Evolutionary conservation across 2,329 filamentous ascomycete species (phyloP).

Genomic region (Truncatella angustata): DNA sequence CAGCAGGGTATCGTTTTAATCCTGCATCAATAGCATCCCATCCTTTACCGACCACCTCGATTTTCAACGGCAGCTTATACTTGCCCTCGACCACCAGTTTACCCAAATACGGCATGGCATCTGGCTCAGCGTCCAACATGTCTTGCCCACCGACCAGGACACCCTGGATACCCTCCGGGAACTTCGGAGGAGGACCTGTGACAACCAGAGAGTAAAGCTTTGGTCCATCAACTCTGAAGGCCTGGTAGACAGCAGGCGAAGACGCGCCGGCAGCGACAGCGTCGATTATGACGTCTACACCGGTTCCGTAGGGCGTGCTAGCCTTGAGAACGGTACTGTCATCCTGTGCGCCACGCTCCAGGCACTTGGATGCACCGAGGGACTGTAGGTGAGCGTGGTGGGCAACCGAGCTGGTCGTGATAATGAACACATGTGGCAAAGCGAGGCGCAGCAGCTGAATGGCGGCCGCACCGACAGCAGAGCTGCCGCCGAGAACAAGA

Average conservation of each 20-base stretch:
- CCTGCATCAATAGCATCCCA: conserved; percentile 23
- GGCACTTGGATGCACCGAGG: conserved; percentile 18
- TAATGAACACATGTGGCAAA: conserved; percentile 24
- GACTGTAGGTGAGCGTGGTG: conserved; percentile 20
- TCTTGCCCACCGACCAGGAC: conserved; percentile 19
- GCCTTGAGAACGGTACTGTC: conserved; percentile 17
- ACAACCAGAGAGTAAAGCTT: conserved; percentile 28
- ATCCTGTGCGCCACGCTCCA: conserved; percentile 17
- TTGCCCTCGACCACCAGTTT: conserved; percentile 21
- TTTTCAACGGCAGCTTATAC: conserved; percentile 21
- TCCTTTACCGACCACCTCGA: conserved; percentile 20
- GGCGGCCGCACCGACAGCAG: conserved; percentile 28
- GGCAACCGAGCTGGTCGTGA: conserved; percentile 29
- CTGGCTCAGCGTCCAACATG: conserved; percentile 10
- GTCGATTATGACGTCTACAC: conserved; percentile 34
- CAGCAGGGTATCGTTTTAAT: conserved; percentile 13
- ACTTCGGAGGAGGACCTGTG: conserved; percentile 20
- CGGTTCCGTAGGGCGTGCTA: conserved; percentile 18
- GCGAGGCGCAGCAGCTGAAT: conserved; percentile 35
- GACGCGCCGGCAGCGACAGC: conserved; percentile 24
- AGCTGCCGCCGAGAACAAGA: conserved; percentile 35
- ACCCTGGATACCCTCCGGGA: conserved; percentile 25
- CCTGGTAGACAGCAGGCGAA: conserved; percentile 23
- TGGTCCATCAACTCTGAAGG: conserved; percentile 23
- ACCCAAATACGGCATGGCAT: conserved; percentile 9